phyloP scores from a whole-genome alignment of 2,329 filamentous ascomycete species.

The Aspergillus neoniger region DNA sequence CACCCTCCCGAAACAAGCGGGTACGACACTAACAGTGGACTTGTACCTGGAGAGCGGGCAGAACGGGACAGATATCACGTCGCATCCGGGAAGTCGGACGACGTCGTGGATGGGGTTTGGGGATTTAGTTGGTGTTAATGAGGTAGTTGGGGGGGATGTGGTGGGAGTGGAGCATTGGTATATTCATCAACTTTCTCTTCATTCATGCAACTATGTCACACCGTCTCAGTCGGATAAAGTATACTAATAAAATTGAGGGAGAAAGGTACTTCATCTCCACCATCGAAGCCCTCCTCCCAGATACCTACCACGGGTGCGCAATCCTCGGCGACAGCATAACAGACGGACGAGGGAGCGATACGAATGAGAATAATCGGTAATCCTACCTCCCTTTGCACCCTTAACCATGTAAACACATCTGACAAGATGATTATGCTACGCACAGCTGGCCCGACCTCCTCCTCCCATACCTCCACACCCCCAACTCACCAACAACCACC shows the following conservation, averaged over 20 bases:
- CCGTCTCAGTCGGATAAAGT: too few species aligned
- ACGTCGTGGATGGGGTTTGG: constrained; percentile 62
- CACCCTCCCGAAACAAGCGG: constrained; percentile 53
- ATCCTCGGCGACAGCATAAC: constrained; percentile 68
- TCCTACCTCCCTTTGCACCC: too few species aligned
- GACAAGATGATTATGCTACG: too few species aligned
- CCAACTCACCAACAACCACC: constrained; percentile 46
- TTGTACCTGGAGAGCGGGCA: constrained; percentile 62
- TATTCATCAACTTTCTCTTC: background rate
- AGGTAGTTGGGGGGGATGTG: constrained; percentile 45
- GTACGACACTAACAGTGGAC: constrained; percentile 59
- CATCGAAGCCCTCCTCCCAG: constrained; percentile 57
- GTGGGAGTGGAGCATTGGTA: constrained; percentile 49
- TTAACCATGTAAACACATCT: too few species aligned
- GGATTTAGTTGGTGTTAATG: constrained; percentile 54
- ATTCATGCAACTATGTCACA: background rate
- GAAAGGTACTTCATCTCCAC: constrained; percentile 62
- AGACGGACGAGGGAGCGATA: constrained; percentile 63
- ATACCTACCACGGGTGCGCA: constrained; percentile 48
- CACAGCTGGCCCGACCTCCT: constrained; percentile 60
- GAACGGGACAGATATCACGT: constrained; percentile 58
- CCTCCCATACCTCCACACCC: constrained; percentile 53
- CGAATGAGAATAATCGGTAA: constrained; percentile 59
- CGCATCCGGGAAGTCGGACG: constrained; percentile 66
- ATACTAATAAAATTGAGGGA: too few species aligned